These are phyloP conservation scores for Gossypium herbaceum DNA, from an alignment of 345 rosid genomes.

Conservation along the genomic window DNA sequence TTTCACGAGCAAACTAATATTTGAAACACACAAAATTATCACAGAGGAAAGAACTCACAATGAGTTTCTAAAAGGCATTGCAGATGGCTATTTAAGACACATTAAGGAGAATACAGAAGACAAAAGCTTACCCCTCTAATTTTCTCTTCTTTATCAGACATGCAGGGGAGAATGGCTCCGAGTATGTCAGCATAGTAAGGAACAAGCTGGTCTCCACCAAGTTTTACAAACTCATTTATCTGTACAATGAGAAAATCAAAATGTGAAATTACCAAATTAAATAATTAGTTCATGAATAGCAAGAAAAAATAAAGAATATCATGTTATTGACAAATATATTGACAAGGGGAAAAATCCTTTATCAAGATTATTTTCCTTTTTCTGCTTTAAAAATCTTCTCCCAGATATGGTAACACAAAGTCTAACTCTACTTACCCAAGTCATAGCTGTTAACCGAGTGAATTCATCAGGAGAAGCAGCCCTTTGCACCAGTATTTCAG, in stretches of 20 bases:
- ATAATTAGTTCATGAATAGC: neutral
- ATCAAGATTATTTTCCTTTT: neutral
- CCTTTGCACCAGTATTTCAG: constrained; percentile 96
- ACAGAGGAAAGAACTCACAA: constrained; percentile 9
- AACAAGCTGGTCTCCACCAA: constrained; percentile 97
- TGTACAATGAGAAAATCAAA: constrained; percentile 26
- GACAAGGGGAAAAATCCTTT: constrained; percentile 4
- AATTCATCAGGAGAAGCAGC: constrained; percentile 94
- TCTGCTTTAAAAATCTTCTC: neutral
- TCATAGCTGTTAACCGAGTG: constrained; percentile 92
- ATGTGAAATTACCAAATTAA: neutral
- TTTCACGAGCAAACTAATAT: constrained; percentile 93
- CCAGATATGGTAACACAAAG: neutral
- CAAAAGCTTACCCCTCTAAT: constrained; percentile 82
- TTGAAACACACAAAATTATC: neutral
- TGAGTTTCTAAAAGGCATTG: neutral
- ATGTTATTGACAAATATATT: neutral
- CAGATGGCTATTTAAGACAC: constrained; percentile 17
- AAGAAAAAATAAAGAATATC: neutral
- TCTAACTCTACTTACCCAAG: constrained; percentile 65
- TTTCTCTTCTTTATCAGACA: constrained; percentile 98
- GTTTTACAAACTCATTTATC: constrained; percentile 99
- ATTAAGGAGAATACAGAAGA: neutral
- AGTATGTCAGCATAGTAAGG: constrained; percentile 92
- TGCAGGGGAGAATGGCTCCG: constrained; percentile 96